These are phyloP conservation scores for Sporothrix luriei DNA, from an alignment of 2,329 filamentous ascomycete genomes.

Conservation along the genomic window DNA sequence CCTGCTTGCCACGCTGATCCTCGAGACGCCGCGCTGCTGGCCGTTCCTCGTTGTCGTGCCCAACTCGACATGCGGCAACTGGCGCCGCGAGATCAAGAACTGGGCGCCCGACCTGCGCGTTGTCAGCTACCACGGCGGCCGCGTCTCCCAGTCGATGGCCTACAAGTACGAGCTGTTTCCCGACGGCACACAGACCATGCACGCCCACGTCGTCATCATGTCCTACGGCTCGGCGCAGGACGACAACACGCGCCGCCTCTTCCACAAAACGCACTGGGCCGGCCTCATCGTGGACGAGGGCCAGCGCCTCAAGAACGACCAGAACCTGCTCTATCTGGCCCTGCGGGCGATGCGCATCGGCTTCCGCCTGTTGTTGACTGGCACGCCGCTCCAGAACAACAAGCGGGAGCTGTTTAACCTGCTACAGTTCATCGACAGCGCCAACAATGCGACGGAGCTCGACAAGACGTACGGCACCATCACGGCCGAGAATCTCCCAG, in stretches of 20 bases:
- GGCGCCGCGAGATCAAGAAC: conserved; percentile 92
- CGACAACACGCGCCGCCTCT: conserved; percentile 64
- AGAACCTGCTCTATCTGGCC: conserved; percentile 76
- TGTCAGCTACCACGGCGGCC: conserved; percentile 88
- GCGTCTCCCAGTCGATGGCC: conserved; percentile 72
- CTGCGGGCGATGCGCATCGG: conserved; percentile 73
- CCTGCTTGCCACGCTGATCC: conserved; percentile 72
- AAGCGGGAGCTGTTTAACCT: conserved; percentile 93
- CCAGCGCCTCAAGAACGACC: conserved; percentile 91
- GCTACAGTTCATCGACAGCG: conserved; percentile 86
- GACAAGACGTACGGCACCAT: conserved; percentile 77
- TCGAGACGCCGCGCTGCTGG: conserved; percentile 72
- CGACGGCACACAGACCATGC: conserved; percentile 64
- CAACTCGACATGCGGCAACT: conserved; percentile 95
- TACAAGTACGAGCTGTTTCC: conserved; percentile 86
- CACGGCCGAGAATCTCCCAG: conserved; percentile 76
- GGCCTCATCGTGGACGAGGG: conserved; percentile 93
- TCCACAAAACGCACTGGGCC: conserved; percentile 76
- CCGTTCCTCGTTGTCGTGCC: conserved; percentile 93
- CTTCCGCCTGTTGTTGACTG: conserved; percentile 85
- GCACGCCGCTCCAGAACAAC: conserved; percentile 93
- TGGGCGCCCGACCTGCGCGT: conserved; percentile 87
- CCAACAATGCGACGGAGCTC: conserved; percentile 67
- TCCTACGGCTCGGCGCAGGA: conserved; percentile 90
- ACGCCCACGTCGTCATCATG: conserved; percentile 89